Conservation (phyloP, 331 rosid genomes). For the Ulmus americana region DNA sequence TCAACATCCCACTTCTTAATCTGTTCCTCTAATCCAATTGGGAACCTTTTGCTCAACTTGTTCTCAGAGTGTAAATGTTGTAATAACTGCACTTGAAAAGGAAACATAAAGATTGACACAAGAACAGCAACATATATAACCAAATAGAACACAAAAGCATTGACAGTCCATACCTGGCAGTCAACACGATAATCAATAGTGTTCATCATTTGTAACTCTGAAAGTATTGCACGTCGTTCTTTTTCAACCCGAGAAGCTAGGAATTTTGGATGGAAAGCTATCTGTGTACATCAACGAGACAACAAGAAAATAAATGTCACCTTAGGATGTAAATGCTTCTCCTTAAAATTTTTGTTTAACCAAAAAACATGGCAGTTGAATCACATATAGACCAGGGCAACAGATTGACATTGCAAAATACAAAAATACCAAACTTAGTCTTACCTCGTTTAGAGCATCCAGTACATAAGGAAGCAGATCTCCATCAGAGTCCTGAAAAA, state of each 20-base stretch:
- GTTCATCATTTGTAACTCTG: conserved; percentile 99
- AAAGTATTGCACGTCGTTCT: conserved; percentile 93
- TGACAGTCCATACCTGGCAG: conserved; percentile 68
- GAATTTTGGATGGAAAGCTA: conserved; percentile 92
- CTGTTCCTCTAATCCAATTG: conserved; percentile 97
- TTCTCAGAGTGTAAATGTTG: conserved; percentile 98
- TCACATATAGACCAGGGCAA: not conserved
- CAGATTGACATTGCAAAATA: not conserved
- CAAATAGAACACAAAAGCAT: conserved; percentile 20
- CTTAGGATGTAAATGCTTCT: conserved; percentile 17
- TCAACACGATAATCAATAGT: conserved; percentile 97
- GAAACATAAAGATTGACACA: conserved; percentile 20
- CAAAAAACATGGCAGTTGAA: not conserved
- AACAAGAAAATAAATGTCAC: conserved; percentile 18
- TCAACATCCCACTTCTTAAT: conserved; percentile 99
- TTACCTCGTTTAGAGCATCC: conserved; percentile 96
- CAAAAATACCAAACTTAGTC: conserved; percentile 16
- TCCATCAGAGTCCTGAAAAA: conserved; percentile 78
- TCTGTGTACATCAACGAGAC: conserved; percentile 42
- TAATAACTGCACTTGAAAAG: conserved; percentile 53
- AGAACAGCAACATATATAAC: conserved; percentile 19
- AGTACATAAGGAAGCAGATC: conserved; percentile 88
- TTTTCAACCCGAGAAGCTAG: conserved; percentile 96
- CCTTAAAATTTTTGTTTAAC: conserved; percentile 3
- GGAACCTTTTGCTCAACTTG: conserved; percentile 97